Evolutionary conservation across 73 alveolate species (phyloP).

Genomic region (Strombidium stylifer): DNA sequence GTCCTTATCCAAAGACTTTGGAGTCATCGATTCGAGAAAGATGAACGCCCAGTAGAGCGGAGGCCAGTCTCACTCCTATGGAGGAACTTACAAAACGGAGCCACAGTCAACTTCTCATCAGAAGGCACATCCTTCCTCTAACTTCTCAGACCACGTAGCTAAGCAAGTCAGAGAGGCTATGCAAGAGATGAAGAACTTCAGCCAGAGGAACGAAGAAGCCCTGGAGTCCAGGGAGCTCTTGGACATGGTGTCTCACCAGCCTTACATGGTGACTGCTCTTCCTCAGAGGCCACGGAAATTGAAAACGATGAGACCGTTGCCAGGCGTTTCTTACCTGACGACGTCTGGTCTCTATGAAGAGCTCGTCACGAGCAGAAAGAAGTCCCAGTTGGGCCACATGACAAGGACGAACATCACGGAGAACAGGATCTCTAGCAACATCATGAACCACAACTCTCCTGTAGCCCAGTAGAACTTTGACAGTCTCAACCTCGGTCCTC

Average conservation of each 20-base stretch:
- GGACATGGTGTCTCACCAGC: neutral
- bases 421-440: slow-evolving; percentile 6
- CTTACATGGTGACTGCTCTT: neutral
- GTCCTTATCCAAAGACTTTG: too few relatives aligned
- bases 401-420: slow-evolving; percentile 39
- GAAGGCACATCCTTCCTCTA: too few relatives aligned
- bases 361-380: too few relatives aligned
- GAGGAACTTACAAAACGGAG: too few relatives aligned
- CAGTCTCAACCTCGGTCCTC: slow-evolving; percentile 29
- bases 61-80: too few relatives aligned
- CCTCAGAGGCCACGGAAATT: neutral
- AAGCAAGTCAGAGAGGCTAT: too few relatives aligned
- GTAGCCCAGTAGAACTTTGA: slow-evolving; percentile 1
- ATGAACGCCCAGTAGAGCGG: too few relatives aligned
- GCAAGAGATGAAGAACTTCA: too few relatives aligned
- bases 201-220: neutral
- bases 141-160: too few relatives aligned
- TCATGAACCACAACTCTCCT: slow-evolving; percentile 28
- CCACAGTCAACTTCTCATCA: too few relatives aligned
- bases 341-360: too few relatives aligned
- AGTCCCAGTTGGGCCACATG: neutral
- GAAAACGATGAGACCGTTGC: neutral
- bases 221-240: neutral
- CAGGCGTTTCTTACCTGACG: neutral
- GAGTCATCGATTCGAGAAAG: too few relatives aligned